Evolutionary conservation across 305 asterid species (phyloP), one percentile per base, ranked within the genome.

Genomic region (Nicotiana rustica): DNA sequence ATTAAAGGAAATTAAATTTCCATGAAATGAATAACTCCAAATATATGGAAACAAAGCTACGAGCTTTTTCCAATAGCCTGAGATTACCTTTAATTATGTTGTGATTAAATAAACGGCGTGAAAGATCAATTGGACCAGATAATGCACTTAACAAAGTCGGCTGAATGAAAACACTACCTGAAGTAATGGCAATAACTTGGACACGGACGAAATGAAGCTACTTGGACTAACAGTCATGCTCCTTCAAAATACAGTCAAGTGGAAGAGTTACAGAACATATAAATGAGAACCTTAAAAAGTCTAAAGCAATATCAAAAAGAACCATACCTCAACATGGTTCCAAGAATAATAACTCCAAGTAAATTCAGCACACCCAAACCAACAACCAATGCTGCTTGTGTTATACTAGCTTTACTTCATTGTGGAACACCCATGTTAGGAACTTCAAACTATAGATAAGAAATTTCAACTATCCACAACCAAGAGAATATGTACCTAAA

Each of bases 361-460:
- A 95, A 89, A 89, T 95, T 95, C 75, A 95, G 88, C 66, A 91
- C 95, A 57, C 99, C 99, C 68, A 95, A 94, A 88, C 97, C 98
- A 79, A 92, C 52, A 88, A 88, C 98, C 98, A 93, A 82, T 76
- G 96, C 98, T 88, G 89, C 90, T 89, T 93, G 96, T 31, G 97
- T 89, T 79, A 88, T 59, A 82, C 92, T 90, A 71, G 94, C 86
- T 89, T 93, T 92, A 87, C 99, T 95, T 94, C 83, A 89, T 41
- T 47, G 67, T 64, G 66, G 55, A 60, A 41, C 67, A 60, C 65
- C 57, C 61, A 70, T 65, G 77, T 84, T 52, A 86, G 55, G 73
- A 69, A 79, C 78, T 41, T 83, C 87, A 68, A 79, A 21, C 36
- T 57, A 81, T 44, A 59, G 17, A 61, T 38, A 69, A 36, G 62